Evolutionary conservation across 768 basidiomycete genomes (phyloP).

Genomic region (Neoboletus brunneissimus): DNA sequence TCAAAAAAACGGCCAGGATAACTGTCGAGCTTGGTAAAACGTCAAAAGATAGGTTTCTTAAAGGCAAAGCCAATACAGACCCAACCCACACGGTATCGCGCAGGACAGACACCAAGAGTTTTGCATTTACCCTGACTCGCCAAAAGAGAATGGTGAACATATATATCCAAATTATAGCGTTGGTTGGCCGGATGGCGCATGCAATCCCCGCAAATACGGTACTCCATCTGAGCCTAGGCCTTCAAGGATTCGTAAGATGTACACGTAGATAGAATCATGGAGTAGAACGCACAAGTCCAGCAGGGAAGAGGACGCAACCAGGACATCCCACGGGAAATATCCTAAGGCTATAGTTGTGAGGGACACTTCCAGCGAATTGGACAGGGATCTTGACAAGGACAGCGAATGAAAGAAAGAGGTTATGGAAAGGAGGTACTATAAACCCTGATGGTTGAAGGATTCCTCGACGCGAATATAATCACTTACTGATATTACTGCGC

Average conservation of each 20-base stretch:
- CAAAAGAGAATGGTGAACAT: slow-evolving; percentile 59
- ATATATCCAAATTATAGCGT: slow-evolving; percentile 80
- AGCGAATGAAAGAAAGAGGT: slow-evolving; percentile 86
- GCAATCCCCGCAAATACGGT: slow-evolving; percentile 70
- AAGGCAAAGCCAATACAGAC: slow-evolving; percentile 37
- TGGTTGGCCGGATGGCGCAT: slow-evolving; percentile 86
- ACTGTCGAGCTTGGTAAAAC: slow-evolving; percentile 17
- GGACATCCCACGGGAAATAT: slow-evolving; percentile 70
- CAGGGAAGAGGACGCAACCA: slow-evolving; percentile 27
- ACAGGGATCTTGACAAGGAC: slow-evolving; percentile 81
- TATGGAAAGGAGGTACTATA: slow-evolving; percentile 74
- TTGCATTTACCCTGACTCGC: slow-evolving; percentile 41
- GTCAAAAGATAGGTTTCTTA: slow-evolving; percentile 8
- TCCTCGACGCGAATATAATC: not conserved
- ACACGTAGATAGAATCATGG: not conserved
- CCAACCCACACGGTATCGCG: slow-evolving; percentile 41
- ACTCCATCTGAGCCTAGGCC: slow-evolving; percentile 31
- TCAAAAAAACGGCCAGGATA: slow-evolving; percentile 32
- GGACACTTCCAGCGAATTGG: slow-evolving; percentile 90
- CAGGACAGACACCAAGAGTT: slow-evolving; percentile 34
- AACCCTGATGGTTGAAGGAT: not conserved
- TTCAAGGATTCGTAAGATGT: slow-evolving; percentile 35
- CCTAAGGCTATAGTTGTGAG: slow-evolving; percentile 75
- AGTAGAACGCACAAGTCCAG: slow-evolving; percentile 19
- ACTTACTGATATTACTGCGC: slow-evolving; percentile 60